These are phyloP conservation scores for Paralagenidium karlingii DNA, from an alignment of 352 stramenopile species.

Conservation along the genomic window DNA sequence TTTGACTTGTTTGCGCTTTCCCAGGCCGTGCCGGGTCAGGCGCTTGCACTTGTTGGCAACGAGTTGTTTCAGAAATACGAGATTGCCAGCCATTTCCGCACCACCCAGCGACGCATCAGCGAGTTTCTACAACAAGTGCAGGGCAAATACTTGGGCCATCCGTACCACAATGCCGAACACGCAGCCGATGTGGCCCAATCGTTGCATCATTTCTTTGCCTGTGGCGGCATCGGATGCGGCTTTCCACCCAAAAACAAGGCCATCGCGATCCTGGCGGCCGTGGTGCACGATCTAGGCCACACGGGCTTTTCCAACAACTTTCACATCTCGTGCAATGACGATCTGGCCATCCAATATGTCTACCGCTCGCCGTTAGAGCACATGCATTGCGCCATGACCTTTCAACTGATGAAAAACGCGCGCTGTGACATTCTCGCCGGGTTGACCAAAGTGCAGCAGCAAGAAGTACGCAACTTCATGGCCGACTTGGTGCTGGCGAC, in stretches of 20 bases:
- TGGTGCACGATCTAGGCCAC: slow-evolving; percentile 82
- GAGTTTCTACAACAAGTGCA: slow-evolving; percentile 43
- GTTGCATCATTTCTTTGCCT: slow-evolving; percentile 52
- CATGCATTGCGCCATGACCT: slow-evolving; percentile 76
- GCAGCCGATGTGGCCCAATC: slow-evolving; percentile 72
- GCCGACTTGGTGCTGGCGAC: slow-evolving; percentile 83
- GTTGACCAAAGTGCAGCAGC: slow-evolving; percentile 58
- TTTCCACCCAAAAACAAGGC: slow-evolving; percentile 55
- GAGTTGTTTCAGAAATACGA: slow-evolving; percentile 63
- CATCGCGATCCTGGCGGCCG: slow-evolving; percentile 54
- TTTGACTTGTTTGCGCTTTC: not conserved
- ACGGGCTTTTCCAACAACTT: slow-evolving; percentile 84
- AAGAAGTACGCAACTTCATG: slow-evolving; percentile 63
- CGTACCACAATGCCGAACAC: slow-evolving; percentile 82
- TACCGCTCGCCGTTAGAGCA: slow-evolving; percentile 79
- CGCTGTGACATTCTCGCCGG: slow-evolving; percentile 63
- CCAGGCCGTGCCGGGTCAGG: slow-evolving; percentile 35
- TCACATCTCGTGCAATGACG: slow-evolving; percentile 68
- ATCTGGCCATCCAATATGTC: slow-evolving; percentile 68
- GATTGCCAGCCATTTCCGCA: slow-evolving; percentile 43
- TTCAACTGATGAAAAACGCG: slow-evolving; percentile 55
- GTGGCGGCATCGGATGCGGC: slow-evolving; percentile 31
- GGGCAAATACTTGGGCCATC: slow-evolving; percentile 43
- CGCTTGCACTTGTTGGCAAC: slow-evolving; percentile 60
- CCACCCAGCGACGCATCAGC: slow-evolving; percentile 30